Conservation (phyloP, 2,329 filamentous ascomycete species). For the Diaporthe citriasiana region DNA sequence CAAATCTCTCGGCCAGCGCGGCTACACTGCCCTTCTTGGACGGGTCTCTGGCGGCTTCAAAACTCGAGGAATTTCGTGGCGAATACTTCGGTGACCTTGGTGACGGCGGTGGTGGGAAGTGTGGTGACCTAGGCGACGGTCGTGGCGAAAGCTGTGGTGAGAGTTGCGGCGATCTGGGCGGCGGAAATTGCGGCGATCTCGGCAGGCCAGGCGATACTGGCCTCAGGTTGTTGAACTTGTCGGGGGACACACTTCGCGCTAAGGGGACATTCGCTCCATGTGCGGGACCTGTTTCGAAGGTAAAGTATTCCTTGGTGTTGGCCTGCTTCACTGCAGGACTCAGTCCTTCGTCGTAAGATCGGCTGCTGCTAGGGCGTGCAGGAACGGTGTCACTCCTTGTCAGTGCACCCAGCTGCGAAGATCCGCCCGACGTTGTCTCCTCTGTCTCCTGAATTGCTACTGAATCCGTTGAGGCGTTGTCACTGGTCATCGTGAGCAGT, state of each 20-base stretch:
- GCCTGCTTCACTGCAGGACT: not conserved
- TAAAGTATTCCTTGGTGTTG: constrained; percentile 11
- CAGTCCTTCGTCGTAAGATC: not conserved
- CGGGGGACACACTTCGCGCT: constrained; percentile 11
- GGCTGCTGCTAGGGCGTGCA: not conserved
- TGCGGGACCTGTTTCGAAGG: not conserved
- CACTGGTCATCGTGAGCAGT: constrained; percentile 48
- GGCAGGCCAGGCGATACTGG: constrained; percentile 20
- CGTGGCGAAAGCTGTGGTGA: constrained; percentile 35
- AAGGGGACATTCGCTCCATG: constrained; percentile 30
- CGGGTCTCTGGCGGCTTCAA: constrained; percentile 30
- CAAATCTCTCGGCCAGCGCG: constrained; percentile 54
- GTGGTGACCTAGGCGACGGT: constrained; percentile 21
- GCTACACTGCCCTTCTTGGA: constrained; percentile 50
- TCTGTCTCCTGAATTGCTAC: constrained; percentile 39
- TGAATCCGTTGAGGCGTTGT: constrained; percentile 45
- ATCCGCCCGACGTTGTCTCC: not conserved
- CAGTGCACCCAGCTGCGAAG: constrained; percentile 22
- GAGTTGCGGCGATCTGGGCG: constrained; percentile 43
- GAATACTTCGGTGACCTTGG: constrained; percentile 9
- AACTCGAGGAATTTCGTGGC: constrained; percentile 19
- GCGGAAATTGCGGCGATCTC: constrained; percentile 17
- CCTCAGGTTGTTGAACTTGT: not conserved
- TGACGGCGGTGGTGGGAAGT: constrained; percentile 40
- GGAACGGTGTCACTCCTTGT: not conserved